Conservation (phyloP, 257 asterid species). For the Salvia miltiorrhiza region DNA sequence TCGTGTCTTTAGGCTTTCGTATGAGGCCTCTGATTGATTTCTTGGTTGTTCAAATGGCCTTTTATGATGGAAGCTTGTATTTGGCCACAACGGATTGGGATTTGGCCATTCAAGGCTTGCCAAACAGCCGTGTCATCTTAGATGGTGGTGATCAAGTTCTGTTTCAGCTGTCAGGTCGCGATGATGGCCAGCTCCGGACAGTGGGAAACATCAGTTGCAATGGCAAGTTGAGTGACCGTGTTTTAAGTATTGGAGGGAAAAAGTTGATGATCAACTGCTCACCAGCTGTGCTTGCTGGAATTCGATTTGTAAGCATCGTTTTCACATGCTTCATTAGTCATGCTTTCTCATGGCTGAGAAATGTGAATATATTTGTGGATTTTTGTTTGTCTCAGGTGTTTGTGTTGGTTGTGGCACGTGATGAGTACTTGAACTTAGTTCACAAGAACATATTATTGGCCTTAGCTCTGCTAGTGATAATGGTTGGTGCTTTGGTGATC, state of each 20-base stretch:
- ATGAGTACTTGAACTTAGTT: constrained; percentile 11
- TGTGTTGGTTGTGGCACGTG: constrained; percentile 35
- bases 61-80: constrained; percentile 39
- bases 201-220: constrained; percentile 35
- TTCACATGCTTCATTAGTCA: not conserved
- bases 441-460: constrained; percentile 29
- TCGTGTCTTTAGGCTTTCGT: constrained; percentile 41
- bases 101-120: constrained; percentile 32
- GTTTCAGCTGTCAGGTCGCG: constrained; percentile 15
- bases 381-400: constrained; percentile 30
- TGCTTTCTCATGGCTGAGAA: too few species aligned
- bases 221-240: not conserved
- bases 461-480: constrained; percentile 20
- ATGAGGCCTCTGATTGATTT: constrained; percentile 28
- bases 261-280: constrained; percentile 40
- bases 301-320: constrained; percentile 36
- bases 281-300: constrained; percentile 36
- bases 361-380: not conserved
- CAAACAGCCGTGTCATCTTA: constrained; percentile 29
- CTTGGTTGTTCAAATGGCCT: constrained; percentile 16
- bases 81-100: constrained; percentile 44
- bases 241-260: constrained; percentile 25
- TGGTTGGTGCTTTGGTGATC: constrained; percentile 25
- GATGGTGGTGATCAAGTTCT: constrained; percentile 23
- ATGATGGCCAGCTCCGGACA: constrained; percentile 18